A percentile compares a stretch with the other conserved stretches of the same genome.
Evolutionary conservation across 805 yeast species (phyloP).

Genomic region (Ogataea trehaloabstinens): DNA sequence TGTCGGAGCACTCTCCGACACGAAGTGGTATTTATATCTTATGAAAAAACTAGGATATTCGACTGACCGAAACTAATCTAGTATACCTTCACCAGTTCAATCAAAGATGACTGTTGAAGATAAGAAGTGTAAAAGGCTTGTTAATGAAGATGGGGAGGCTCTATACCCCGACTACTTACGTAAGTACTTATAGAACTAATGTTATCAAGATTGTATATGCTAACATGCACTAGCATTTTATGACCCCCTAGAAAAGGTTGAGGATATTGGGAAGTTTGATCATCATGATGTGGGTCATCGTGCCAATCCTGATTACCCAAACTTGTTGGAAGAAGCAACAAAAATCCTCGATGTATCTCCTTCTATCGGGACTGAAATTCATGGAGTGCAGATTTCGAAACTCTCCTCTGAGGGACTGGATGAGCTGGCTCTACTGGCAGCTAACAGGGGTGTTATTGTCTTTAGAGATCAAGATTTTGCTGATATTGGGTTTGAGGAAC

Average conservation of each 20-base stretch:
- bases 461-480: conserved; percentile 68
- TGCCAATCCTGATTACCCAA: conserved; percentile 53
- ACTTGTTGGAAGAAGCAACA: conserved; percentile 37
- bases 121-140: conserved; percentile 9
- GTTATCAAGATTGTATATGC: background rate
- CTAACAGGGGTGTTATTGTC: conserved; percentile 66
- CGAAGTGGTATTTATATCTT: background rate
- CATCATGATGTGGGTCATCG: conserved; percentile 16
- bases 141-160: conserved; percentile 10
- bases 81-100: no score
- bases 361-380: conserved; percentile 63
- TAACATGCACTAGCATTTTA: conserved; percentile 11
- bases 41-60: no score
- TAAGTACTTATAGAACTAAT: conserved; percentile 1
- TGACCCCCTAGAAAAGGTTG: conserved; percentile 19
- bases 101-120: conserved; percentile 7
- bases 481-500: conserved; percentile 47
- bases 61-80: no score
- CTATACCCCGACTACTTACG: conserved; percentile 17
- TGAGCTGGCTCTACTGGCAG: conserved; percentile 66
- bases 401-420: conserved; percentile 56
- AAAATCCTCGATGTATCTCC: conserved; percentile 51
- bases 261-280: conserved; percentile 15
- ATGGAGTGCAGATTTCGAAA: conserved; percentile 58
- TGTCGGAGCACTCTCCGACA: background rate